These are phyloP conservation scores for Pleurotus ostreatus DNA, from an alignment of 768 basidiomycete genomes.

Conservation along the genomic window DNA sequence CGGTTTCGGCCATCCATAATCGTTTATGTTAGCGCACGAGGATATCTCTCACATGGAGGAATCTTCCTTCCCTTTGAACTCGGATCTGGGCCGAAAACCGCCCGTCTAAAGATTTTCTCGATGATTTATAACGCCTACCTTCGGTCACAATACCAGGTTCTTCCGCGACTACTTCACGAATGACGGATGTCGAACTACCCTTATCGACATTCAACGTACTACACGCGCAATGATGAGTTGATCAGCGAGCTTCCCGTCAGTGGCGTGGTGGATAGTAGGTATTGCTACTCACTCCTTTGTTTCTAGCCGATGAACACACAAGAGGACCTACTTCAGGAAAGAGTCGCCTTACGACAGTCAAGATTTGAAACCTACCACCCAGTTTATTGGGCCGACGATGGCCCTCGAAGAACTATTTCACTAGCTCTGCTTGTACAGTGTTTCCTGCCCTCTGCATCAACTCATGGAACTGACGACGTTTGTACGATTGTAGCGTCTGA, in stretches of 20 bases:
- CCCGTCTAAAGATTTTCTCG: neutral
- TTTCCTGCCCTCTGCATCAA: neutral
- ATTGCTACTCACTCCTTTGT: neutral
- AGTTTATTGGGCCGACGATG: conserved; percentile 3
- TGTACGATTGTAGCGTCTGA: neutral
- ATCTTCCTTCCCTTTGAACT: neutral
- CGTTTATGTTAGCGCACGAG: neutral
- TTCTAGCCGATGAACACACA: conserved; percentile 3
- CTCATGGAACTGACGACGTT: neutral
- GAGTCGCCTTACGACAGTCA: neutral
- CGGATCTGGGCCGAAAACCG: neutral
- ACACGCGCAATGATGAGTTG: conserved; percentile 6
- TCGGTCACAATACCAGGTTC: no score
- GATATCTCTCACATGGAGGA: neutral
- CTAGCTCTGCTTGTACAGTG: neutral
- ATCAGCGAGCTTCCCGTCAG: conserved; percentile 7
- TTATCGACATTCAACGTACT: conserved; percentile 9
- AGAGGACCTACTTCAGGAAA: conserved; percentile 7
- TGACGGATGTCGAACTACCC: conserved; percentile 7
- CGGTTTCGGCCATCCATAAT: neutral
- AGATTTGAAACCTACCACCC: neutral
- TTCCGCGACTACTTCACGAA: neutral
- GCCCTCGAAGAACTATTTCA: neutral
- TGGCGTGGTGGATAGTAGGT: neutral
- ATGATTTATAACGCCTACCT: neutral